Percentiles rank a stretch among this genome's conserved stretches.
Evolutionary conservation across 208 protist genomes (phyloP).

Genomic region (Crithidia expoeki): DNA sequence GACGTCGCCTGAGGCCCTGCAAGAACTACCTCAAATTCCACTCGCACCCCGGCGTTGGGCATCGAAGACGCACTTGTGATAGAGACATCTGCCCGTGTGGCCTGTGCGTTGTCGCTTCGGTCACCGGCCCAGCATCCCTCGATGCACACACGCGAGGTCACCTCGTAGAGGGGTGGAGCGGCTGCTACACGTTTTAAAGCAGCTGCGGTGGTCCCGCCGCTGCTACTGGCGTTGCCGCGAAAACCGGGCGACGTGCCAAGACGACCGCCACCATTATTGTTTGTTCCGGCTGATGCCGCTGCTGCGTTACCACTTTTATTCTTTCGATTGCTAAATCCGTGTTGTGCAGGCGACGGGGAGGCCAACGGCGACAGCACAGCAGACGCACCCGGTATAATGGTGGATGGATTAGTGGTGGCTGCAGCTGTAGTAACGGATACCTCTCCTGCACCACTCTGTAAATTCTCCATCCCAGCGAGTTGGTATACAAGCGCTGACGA

Average conservation of each 20-base stretch:
- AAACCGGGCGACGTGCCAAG: not conserved
- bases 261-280: not conserved
- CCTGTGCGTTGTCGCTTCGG: not conserved
- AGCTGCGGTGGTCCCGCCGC: not conserved
- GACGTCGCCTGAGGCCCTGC: not conserved
- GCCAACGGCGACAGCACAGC: not conserved
- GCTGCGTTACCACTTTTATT: not conserved
- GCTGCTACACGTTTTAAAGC: constrained; percentile 14
- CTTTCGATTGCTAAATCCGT: not conserved
- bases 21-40: constrained; percentile 1
- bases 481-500: constrained; percentile 21
- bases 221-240: constrained; percentile 4
- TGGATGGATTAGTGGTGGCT: not conserved
- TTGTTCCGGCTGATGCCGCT: not conserved
- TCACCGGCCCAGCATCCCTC: constrained; percentile 30
- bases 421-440: too few relatives aligned
- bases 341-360: not conserved
- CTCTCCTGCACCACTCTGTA: not conserved
- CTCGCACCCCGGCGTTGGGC: not conserved
- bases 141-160: constrained; percentile 29
- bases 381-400: not conserved
- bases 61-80: not conserved
- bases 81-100: not conserved
- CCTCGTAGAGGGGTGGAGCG: constrained; percentile 23
- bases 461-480: constrained; percentile 13